A percentile compares a stretch with the other conserved stretches of the same genome.
Conservation (phyloP, 2,329 filamentous ascomycete genomes). For the Talaromyces rugulosus region DNA sequence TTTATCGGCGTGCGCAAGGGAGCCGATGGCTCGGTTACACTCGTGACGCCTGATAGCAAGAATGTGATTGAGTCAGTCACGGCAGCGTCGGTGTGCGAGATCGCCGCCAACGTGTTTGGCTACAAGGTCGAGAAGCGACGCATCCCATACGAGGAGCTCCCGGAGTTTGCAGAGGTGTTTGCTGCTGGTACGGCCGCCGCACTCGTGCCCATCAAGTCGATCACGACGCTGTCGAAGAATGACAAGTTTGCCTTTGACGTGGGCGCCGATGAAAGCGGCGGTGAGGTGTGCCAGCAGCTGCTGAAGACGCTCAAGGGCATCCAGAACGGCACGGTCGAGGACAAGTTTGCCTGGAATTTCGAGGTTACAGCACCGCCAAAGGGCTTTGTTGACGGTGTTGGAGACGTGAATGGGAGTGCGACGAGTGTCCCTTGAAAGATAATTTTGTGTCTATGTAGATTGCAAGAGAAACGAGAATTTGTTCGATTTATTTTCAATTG, state of each 20-base stretch:
- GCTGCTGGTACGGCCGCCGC: slow-evolving; percentile 89
- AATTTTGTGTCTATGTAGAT: background rate
- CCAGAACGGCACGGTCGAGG: slow-evolving; percentile 74
- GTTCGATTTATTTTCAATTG: background rate
- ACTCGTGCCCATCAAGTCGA: slow-evolving; percentile 85
- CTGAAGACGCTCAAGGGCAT: slow-evolving; percentile 76
- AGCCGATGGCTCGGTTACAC: slow-evolving; percentile 55
- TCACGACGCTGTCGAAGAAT: slow-evolving; percentile 63
- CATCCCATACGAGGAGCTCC: slow-evolving; percentile 58
- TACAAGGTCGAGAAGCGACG: slow-evolving; percentile 77
- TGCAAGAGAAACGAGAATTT: background rate
- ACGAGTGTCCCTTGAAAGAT: slow-evolving; percentile 24
- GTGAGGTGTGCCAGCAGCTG: slow-evolving; percentile 65
- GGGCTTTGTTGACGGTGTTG: slow-evolving; percentile 21
- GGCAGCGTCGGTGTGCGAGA: slow-evolving; percentile 69
- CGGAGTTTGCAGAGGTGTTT: slow-evolving; percentile 71
- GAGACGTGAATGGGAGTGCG: slow-evolving; percentile 13
- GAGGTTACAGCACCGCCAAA: slow-evolving; percentile 32
- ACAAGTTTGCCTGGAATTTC: slow-evolving; percentile 68
- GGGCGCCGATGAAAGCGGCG: slow-evolving; percentile 37
- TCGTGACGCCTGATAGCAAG: slow-evolving; percentile 82
- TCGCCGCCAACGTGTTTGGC: slow-evolving; percentile 67
- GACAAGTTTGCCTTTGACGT: slow-evolving; percentile 54
- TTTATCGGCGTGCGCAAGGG: slow-evolving; percentile 73
- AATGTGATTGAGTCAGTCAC: slow-evolving; percentile 87